phyloP scores from a whole-genome alignment of 495 filamentous ascomycete genomes.

The Neurospora hispaniola region DNA sequence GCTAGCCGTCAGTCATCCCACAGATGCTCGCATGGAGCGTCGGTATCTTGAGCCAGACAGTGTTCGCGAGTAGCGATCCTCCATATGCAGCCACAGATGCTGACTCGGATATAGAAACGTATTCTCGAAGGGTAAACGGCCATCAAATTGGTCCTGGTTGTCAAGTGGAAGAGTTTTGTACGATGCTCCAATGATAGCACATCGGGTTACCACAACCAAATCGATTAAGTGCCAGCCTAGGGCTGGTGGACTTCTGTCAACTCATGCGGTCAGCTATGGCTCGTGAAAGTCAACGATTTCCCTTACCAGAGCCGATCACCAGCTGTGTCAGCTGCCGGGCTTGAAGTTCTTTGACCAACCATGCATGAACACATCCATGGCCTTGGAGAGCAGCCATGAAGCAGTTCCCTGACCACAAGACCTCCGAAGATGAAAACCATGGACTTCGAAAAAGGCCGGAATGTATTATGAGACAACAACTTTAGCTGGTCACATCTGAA shows the following conservation, averaged over 20 bases:
- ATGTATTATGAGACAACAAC: neutral
- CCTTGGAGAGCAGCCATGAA: neutral
- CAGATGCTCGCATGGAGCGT: neutral
- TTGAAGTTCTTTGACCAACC: conserved; percentile 1
- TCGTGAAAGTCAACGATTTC: neutral
- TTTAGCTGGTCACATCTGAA: neutral
- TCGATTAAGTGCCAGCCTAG: neutral
- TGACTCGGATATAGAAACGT: neutral
- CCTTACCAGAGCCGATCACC: neutral
- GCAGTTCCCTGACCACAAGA: neutral
- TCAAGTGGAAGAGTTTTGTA: neutral
- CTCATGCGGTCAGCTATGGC: neutral
- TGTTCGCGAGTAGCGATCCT: neutral
- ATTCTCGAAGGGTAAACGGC: neutral
- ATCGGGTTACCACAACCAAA: neutral
- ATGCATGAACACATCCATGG: conserved; percentile 5
- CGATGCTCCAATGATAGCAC: neutral
- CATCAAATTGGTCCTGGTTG: neutral
- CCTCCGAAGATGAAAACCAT: neutral
- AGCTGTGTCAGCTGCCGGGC: neutral
- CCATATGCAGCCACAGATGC: neutral
- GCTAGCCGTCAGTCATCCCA: neutral
- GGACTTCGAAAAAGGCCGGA: neutral
- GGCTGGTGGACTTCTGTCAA: neutral
- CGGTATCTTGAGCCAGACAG: neutral